Percentiles rank a stretch among this genome's conserved stretches.
phyloP scores from a whole-genome alignment of 371 early-diverging fungal genomes.

The Lichtheimia corymbifera region DNA sequence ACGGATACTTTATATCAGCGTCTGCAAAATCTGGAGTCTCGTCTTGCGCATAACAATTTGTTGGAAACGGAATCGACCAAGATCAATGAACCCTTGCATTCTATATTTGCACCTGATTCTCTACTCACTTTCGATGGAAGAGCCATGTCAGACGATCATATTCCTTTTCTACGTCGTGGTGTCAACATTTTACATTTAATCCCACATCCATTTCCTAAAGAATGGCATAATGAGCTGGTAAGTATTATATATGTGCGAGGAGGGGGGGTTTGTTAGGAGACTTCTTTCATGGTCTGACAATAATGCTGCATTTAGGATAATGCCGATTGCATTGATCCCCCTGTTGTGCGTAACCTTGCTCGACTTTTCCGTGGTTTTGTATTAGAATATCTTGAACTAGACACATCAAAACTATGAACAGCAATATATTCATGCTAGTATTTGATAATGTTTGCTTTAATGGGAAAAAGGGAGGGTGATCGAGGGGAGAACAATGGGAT shows the following conservation, averaged over 20 bases:
- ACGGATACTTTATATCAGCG: slow-evolving; percentile 55
- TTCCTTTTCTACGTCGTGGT: slow-evolving; percentile 78
- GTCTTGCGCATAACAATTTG: slow-evolving; percentile 16
- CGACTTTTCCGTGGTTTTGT: slow-evolving; percentile 56
- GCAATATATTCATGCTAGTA: background rate
- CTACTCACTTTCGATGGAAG: slow-evolving; percentile 20
- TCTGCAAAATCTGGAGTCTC: slow-evolving; percentile 41
- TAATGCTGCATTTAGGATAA: slow-evolving; percentile 19
- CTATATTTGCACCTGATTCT: slow-evolving; percentile 36
- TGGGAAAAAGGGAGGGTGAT: slow-evolving; percentile 1
- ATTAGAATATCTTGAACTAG: slow-evolving; percentile 55
- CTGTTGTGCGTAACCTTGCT: slow-evolving; percentile 48
- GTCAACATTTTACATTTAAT: slow-evolving; percentile 89
- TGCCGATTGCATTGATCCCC: slow-evolving; percentile 42
- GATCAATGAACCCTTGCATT: slow-evolving; percentile 3
- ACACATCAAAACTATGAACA: background rate
- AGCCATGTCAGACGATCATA: slow-evolving; percentile 82
- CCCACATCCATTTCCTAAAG: slow-evolving; percentile 79
- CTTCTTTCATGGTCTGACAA: background rate
- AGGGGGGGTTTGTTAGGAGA: background rate
- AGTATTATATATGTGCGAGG: slow-evolving; percentile 6
- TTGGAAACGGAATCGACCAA: slow-evolving; percentile 15
- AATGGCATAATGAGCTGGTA: slow-evolving; percentile 79
- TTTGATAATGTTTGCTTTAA: background rate
- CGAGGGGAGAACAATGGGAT: background rate